These are phyloP conservation scores for Penicillium griseofulvum DNA, from an alignment of 2,329 filamentous ascomycete species.

Conservation along the genomic window DNA sequence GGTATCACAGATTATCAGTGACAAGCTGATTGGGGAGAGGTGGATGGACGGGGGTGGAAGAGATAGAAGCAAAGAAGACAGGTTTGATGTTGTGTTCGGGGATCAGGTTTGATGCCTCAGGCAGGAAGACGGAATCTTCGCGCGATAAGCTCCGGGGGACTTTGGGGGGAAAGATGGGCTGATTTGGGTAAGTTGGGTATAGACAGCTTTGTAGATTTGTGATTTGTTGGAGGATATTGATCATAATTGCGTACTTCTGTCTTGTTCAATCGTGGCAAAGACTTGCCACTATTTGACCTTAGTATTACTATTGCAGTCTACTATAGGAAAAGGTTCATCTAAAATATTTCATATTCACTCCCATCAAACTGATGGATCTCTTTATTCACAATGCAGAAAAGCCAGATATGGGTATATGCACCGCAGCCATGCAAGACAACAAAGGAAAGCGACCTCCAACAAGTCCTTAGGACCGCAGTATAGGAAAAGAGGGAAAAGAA, in stretches of 20 bases:
- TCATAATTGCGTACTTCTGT: not conserved
- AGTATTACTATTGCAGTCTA: not conserved
- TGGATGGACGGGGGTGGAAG: slow-evolving; percentile 20
- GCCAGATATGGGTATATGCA: slow-evolving; percentile 33
- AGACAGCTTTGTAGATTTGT: not conserved
- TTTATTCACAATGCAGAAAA: slow-evolving; percentile 29
- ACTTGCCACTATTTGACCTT: not conserved
- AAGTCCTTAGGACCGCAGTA: slow-evolving; percentile 11
- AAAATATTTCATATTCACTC: slow-evolving; percentile 11
- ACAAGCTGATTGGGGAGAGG: slow-evolving; percentile 6
- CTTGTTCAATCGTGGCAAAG: not conserved
- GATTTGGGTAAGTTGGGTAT: slow-evolving; percentile 1
- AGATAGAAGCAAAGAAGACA: slow-evolving; percentile 30
- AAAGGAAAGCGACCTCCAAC: slow-evolving; percentile 22
- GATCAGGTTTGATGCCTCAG: slow-evolving; percentile 20
- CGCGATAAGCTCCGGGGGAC: not conserved
- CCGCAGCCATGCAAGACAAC: slow-evolving; percentile 31
- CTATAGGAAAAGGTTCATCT: not conserved
- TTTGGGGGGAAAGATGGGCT: not conserved
- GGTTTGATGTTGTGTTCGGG: slow-evolving; percentile 33
- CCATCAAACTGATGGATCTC: slow-evolving; percentile 15
- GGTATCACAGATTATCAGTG: slow-evolving; percentile 10
- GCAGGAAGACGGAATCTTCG: slow-evolving; percentile 13
- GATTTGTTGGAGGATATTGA: not conserved
- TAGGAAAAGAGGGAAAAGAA: slow-evolving; percentile 16